Base-by-base conservation (phyloP, 352 stramenopile genomes). In the Phytophthora sp. region DNA sequence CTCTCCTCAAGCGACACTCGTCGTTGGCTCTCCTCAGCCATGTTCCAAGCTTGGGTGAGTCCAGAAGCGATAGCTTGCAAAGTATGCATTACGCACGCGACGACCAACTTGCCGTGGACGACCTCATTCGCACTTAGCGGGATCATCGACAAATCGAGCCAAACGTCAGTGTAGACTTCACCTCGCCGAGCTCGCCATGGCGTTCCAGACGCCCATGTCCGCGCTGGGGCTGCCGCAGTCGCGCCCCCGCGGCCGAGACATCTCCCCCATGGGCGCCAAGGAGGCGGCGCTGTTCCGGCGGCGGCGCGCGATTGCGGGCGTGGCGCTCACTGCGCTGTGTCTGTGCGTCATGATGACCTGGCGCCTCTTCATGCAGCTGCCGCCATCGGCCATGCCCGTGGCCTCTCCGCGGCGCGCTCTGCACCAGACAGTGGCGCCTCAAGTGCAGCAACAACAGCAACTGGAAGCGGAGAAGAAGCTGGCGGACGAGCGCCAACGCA, bases 171-270 rank as follows among this genome's bases (percentile, higher is more conserved):
- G 26, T 34, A 37, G 32, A 38, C 20, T 57, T 44, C 9, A 4
- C 42, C 6, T 24, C 17, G 9, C 5, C 32, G 18, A 39, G 27
- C 23, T 17, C 26, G 20, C 5, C 26, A 74, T 82, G 76, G 42
- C 58, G 27, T 74, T 76, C 55, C 67, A 89, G 80, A 89, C 80
- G 37, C 78, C 81, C 17, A 79, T 77, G 78, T 77, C 43, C 61
- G 72, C 77, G 59, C 70, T 88, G 35, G 79, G 66, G 46, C 73
- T 91, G 17, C 67, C 74, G 28, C 80, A 87, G 44, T 64, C 78
- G 50, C 62, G 70, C 0, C 59, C 62, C 35, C 74, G 60, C 18
- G n/a, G 17, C 12, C 42, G 31, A 27, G n/a, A 58, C 13, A 28
- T 34, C 15, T 20, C 37, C 5, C 52, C 35, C 18, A 46, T 70